A percentile compares a stretch with the other conserved stretches of the same genome.
These are phyloP conservation scores for Didymella pomorum DNA, from an alignment of 2,329 filamentous ascomycete genomes.

Conservation along the genomic window DNA sequence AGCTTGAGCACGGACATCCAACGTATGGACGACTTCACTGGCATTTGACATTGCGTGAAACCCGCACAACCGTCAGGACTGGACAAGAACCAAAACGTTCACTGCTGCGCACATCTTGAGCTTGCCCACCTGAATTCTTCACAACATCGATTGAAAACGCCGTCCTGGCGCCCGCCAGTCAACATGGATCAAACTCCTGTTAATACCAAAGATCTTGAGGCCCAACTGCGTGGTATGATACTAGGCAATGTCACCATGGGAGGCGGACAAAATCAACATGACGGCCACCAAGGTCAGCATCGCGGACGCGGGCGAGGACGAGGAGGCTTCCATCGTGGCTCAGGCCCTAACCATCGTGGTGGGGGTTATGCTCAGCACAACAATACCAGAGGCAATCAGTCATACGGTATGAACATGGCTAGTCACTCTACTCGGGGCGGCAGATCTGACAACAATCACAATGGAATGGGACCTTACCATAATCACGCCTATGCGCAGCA, in stretches of 20 bases:
- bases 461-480: conserved; percentile 14
- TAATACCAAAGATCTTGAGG: conserved; percentile 53
- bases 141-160: not conserved
- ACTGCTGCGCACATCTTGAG: not conserved
- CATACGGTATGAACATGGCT: conserved; percentile 12
- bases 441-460: conserved; percentile 14
- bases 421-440: conserved; percentile 21
- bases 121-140: not conserved
- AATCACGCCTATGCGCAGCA: conserved; percentile 12
- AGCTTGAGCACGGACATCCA: conserved; percentile 14
- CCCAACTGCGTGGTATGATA: conserved; percentile 67
- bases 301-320: conserved; percentile 36
- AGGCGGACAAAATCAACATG: conserved; percentile 27
- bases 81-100: not conserved
- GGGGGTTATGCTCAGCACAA: conserved; percentile 19
- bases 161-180: not conserved
- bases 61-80: not conserved
- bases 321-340: conserved; percentile 25
- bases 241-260: conserved; percentile 59
- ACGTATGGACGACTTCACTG: not conserved
- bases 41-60: not conserved
- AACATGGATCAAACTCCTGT: conserved; percentile 31
- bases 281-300: conserved; percentile 27
- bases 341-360: conserved; percentile 18
- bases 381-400: conserved; percentile 17